Evolutionary conservation across 2,329 filamentous ascomycete genomes (phyloP), one percentile per base, ranked within the genome.

Genomic region (Tolypocladium capitatum): DNA sequence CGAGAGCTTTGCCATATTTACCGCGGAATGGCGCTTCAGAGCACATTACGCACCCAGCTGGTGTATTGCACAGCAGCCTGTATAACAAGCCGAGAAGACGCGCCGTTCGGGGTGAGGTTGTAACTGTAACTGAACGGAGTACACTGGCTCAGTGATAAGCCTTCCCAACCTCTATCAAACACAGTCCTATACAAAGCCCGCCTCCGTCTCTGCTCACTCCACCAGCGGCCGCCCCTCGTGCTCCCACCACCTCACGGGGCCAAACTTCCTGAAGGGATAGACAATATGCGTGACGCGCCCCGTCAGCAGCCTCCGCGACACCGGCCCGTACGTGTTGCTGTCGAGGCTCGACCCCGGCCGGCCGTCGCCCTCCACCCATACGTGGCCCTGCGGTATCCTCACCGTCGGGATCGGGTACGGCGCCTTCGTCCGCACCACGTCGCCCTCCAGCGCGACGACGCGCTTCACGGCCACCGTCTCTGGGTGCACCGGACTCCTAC

Each of bases 311-410:
- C 77, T 78, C 53, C 78, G 79, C 24, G 85, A 84, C 43, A 94
- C 80, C 4, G 92, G 88, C 1, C 92, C 92, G 64, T 94, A 96
- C 13, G 80, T 80, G 66, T 95, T 94, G 65, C 89, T 95, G 68
- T 98, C 92, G 50, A 82, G 64, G 48, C 80, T 87, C 57, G 78
- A 77, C 45, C 76, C 74, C 56, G 78, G 76, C 57, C 77, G 76
- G 13, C 84, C 88, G 61, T 98, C 92, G 1, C 92, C 92, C 63
- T 97, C 91, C 1, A 98, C 80, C 92, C 92, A 98, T 28, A 97
- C 75, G 68, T 97, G 90, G 18, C 88, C 88, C 52, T 75, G 75
- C 5, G 90, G 91, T 21, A 98, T 78, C 52, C 75, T 74, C 42
- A 85, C 69, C 9, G 65, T 72, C 1, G 68, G 56, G 16, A 72